Percentiles rank a stretch among this genome's conserved stretches.
These are phyloP conservation scores for Xylaria sp. DNA, from an alignment of 495 filamentous ascomycete species.

Conservation along the genomic window DNA sequence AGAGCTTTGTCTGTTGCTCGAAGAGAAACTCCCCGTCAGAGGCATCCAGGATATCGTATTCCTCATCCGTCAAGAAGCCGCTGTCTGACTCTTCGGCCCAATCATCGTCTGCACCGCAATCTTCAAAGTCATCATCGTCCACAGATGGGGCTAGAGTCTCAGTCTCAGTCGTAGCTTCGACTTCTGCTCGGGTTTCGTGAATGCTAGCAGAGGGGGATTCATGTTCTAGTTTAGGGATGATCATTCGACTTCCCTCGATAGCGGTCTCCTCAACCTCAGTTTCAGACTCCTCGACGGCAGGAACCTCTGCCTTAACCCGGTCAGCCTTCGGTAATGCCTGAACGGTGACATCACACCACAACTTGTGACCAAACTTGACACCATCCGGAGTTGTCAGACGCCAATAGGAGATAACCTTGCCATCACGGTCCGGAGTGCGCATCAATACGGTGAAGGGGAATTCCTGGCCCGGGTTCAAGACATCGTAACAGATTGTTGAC, in stretches of 20 bases:
- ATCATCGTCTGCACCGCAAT: slow-evolving; percentile 59
- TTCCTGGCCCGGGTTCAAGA: slow-evolving; percentile 73
- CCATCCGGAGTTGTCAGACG: slow-evolving; percentile 85
- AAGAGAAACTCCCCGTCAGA: slow-evolving; percentile 85
- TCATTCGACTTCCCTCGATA: slow-evolving; percentile 72
- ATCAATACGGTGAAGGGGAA: slow-evolving; percentile 84
- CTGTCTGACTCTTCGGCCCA: slow-evolving; percentile 67
- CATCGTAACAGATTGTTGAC: slow-evolving; percentile 76
- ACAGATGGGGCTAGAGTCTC: slow-evolving; percentile 42
- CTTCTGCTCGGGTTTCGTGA: slow-evolving; percentile 58
- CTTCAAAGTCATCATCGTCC: slow-evolving; percentile 69
- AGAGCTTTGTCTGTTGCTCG: slow-evolving; percentile 42
- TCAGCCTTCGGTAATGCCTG: slow-evolving; percentile 39
- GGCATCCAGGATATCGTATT: slow-evolving; percentile 95
- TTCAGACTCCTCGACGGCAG: slow-evolving; percentile 32
- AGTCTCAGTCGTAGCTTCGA: slow-evolving; percentile 33
- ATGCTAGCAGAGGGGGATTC: slow-evolving; percentile 86
- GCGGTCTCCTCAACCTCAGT: slow-evolving; percentile 30
- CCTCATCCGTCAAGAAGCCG: slow-evolving; percentile 92
- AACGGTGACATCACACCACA: slow-evolving; percentile 94
- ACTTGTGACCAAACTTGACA: slow-evolving; percentile 82
- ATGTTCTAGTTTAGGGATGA: slow-evolving; percentile 96
- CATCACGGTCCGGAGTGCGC: slow-evolving; percentile 73
- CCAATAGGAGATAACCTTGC: slow-evolving; percentile 93
- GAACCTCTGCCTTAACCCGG: slow-evolving; percentile 22